phyloP scores from a whole-genome alignment of 1,284 basidiomycete genomes.

The Ganoderma resinaceum region DNA sequence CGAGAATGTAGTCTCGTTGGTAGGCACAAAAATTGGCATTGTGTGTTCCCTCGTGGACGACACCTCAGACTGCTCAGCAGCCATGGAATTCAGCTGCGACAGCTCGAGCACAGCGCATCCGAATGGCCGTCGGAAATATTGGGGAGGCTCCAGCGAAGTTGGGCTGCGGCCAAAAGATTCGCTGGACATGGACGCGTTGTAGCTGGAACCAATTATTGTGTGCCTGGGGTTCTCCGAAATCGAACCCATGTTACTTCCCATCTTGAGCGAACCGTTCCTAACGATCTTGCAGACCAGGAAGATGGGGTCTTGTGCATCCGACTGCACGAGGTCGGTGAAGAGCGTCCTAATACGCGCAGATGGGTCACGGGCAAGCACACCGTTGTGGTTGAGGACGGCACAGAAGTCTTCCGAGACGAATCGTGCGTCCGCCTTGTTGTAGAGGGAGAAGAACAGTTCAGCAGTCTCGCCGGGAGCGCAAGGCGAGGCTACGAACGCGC shows the following conservation, averaged over 20 bases:
- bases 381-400: conserved; percentile 90
- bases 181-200: conserved; percentile 15
- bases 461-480: conserved; percentile 91
- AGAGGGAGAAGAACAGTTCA: conserved; percentile 95
- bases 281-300: conserved; percentile 93
- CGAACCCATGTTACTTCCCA: conserved; percentile 62
- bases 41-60: conserved; percentile 75
- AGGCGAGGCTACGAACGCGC: conserved; percentile 90
- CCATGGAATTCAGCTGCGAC: conserved; percentile 75
- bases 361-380: conserved; percentile 81
- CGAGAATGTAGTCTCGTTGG: conserved; percentile 87
- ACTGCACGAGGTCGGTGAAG: conserved; percentile 87
- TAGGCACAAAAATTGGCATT: conserved; percentile 91
- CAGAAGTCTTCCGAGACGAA: conserved; percentile 97
- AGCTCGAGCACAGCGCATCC: conserved; percentile 94
- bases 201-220: conserved; percentile 50
- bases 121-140: conserved; percentile 85
- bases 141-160: conserved; percentile 33
- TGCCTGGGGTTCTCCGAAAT: conserved; percentile 56
- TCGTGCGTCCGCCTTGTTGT: conserved; percentile 82
- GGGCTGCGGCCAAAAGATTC: conserved; percentile 27
- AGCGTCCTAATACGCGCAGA: conserved; percentile 78
- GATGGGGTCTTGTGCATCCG: conserved; percentile 85
- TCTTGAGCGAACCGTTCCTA: conserved; percentile 86
- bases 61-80: conserved; percentile 65